phyloP scores from a whole-genome alignment of 805 yeast species.

The Cyberlindnera maritima region DNA sequence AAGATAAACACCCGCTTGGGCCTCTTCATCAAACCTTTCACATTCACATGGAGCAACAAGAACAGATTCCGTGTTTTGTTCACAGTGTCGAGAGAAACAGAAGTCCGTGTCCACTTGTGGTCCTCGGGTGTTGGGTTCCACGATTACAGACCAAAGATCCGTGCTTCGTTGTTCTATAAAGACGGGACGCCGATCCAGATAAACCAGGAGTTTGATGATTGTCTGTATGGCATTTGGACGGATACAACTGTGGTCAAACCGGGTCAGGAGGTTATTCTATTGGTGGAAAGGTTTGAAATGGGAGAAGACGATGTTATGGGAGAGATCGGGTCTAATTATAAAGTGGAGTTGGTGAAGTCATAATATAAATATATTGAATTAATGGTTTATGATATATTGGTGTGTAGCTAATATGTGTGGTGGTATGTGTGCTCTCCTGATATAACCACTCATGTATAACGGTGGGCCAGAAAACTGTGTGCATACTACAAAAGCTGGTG shows the following conservation, averaged over 20 bases:
- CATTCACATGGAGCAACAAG: conserved; percentile 38
- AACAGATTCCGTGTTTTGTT: conserved; percentile 39
- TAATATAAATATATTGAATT: too few species aligned
- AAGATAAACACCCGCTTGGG: conserved; percentile 34
- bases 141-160: conserved; percentile 43
- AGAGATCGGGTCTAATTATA: conserved; percentile 35
- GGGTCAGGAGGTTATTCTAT: conserved; percentile 33
- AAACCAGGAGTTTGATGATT: conserved; percentile 40
- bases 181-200: conserved; percentile 31
- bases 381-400: background rate
- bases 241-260: conserved; percentile 12
- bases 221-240: conserved; percentile 42
- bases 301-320: conserved; percentile 41
- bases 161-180: conserved; percentile 42
- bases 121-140: conserved; percentile 1
- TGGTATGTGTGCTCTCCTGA: too few species aligned
- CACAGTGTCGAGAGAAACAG: conserved; percentile 19
- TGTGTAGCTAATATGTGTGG: too few species aligned
- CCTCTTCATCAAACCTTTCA: conserved; percentile 28
- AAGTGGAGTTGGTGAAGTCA: conserved; percentile 13
- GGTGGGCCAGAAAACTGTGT: too few species aligned
- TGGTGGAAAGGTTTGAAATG: conserved; percentile 48
- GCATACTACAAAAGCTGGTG: too few species aligned
- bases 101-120: conserved; percentile 21
- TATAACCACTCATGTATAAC: too few species aligned